A percentile compares a stretch with the other conserved stretches of the same genome.
phyloP scores from a whole-genome alignment of 2,329 filamentous ascomycete species.

The Paramyrothecium roridum region DNA sequence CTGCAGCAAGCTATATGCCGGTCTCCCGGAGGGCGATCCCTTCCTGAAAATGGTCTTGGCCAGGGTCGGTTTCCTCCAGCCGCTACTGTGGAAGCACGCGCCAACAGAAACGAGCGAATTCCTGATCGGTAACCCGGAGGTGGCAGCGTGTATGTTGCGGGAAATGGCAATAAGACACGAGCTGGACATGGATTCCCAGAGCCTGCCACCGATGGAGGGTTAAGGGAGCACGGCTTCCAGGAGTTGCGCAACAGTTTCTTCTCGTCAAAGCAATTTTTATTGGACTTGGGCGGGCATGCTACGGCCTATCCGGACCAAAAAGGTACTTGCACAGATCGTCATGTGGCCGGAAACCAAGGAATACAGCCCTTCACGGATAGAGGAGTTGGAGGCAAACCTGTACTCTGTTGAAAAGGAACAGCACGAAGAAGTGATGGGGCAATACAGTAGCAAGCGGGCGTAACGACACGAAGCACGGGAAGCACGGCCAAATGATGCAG shows the following conservation, averaged over 20 bases:
- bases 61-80: constrained; percentile 44
- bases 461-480: neutral
- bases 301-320: no score
- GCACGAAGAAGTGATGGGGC: no score
- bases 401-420: no score
- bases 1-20: constrained; percentile 38
- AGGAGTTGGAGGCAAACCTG: no score
- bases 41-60: constrained; percentile 47
- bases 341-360: no score
- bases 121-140: constrained; percentile 39
- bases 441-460: neutral
- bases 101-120: constrained; percentile 39
- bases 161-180: constrained; percentile 43
- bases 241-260: no score
- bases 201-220: constrained; percentile 42
- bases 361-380: no score
- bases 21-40: constrained; percentile 38
- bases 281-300: no score
- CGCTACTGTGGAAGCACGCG: constrained; percentile 36
- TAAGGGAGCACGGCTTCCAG: no score
- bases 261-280: no score
- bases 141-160: constrained; percentile 41
- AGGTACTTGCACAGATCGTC: no score
- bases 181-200: constrained; percentile 27
- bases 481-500: neutral